A percentile compares a stretch with the other conserved stretches of the same genome.
phyloP scores from a whole-genome alignment of 2,329 filamentous ascomycete species.

The Chrysoporthe cubensis region DNA sequence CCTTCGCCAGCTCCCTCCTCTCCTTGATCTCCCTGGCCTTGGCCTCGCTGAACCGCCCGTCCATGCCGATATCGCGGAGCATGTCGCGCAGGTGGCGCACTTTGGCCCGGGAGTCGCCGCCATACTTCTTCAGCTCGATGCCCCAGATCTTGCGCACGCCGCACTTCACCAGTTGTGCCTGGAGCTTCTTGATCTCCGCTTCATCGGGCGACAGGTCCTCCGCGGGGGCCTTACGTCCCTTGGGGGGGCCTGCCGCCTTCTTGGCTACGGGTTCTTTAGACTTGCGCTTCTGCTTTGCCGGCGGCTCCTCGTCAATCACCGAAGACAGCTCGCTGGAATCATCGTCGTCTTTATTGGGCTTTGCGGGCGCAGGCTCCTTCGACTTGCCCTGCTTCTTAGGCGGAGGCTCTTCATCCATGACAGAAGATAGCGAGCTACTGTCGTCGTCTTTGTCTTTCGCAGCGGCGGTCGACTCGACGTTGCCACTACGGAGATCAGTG shows the following conservation, averaged over 20 bases:
- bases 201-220: constrained; percentile 62
- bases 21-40: constrained; percentile 89
- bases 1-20: constrained; percentile 78
- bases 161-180: constrained; percentile 85
- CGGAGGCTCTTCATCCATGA: constrained; percentile 71
- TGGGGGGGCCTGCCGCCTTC: constrained; percentile 45
- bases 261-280: constrained; percentile 45
- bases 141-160: constrained; percentile 92
- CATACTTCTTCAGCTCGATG: constrained; percentile 77
- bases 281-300: constrained; percentile 63
- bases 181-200: constrained; percentile 84
- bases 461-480: neutral
- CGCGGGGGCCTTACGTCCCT: constrained; percentile 27
- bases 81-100: constrained; percentile 79
- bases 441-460: constrained; percentile 20
- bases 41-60: constrained; percentile 81
- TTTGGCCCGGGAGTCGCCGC: constrained; percentile 74
- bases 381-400: constrained; percentile 48
- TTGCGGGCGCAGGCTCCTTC: constrained; percentile 20
- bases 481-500: constrained; percentile 11
- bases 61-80: constrained; percentile 84
- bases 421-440: constrained; percentile 67
- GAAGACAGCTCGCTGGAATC: constrained; percentile 72
- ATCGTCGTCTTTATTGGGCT: constrained; percentile 32
- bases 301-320: constrained; percentile 80